Percentiles rank a stretch among this genome's conserved stretches.
phyloP scores from a whole-genome alignment of 2,329 filamentous ascomycete species.

The Neofusicoccum kwambonambiense region DNA sequence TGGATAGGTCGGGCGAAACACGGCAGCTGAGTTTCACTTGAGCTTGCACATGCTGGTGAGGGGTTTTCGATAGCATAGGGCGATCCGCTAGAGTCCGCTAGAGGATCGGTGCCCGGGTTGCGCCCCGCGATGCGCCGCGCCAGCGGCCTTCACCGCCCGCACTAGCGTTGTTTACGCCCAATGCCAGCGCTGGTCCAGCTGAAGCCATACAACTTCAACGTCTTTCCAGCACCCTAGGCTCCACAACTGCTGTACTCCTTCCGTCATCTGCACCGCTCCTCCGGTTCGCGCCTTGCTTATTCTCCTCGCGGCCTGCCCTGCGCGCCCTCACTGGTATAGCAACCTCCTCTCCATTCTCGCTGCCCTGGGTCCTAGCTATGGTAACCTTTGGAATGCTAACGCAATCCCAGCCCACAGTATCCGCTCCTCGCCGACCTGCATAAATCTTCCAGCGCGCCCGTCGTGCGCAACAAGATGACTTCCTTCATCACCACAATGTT shows the following conservation, averaged over 20 bases:
- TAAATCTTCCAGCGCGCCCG: conserved; percentile 9
- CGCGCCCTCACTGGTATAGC: conserved; percentile 2
- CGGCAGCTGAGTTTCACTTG: not conserved
- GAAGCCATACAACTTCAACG: conserved; percentile 1
- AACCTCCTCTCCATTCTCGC: conserved; percentile 15
- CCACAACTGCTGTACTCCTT: not conserved
- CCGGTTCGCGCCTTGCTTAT: not conserved
- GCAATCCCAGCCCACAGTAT: conserved; percentile 7
- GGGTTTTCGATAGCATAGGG: not conserved
- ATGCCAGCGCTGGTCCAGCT: conserved; percentile 1
- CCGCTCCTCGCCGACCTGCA: not conserved
- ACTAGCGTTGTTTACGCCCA: conserved; percentile 19
- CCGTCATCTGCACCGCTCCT: not conserved
- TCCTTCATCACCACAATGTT: conserved; percentile 82
- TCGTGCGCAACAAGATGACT: conserved; percentile 55
- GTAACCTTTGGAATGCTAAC: conserved; percentile 18
- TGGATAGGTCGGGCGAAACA: not conserved
- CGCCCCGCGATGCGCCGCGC: conserved; percentile 4
- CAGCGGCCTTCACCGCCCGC: conserved; percentile 5
- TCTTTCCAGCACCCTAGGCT: conserved; percentile 5
- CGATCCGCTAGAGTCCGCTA: not conserved
- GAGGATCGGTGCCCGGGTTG: conserved; percentile 2
- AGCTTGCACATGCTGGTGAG: not conserved
- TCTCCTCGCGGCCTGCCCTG: not conserved
- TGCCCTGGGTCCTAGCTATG: not conserved